A percentile compares a stretch with the other conserved stretches of the same genome.
phyloP scores from a whole-genome alignment of 139 green algal genomes.

The Raphidocelis subcapitata region DNA sequence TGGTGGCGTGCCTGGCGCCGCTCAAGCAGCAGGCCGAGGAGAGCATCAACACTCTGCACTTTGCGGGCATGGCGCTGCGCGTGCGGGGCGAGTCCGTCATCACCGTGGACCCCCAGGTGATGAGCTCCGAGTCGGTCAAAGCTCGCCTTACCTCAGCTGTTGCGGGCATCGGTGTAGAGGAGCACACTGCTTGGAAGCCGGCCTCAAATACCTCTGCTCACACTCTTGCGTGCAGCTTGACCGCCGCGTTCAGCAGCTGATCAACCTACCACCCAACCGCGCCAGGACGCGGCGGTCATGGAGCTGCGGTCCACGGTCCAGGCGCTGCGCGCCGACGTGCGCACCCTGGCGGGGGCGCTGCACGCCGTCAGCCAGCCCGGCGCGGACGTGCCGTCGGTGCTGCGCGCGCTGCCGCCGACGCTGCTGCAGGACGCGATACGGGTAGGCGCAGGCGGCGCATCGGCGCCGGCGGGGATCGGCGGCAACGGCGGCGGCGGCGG shows the following conservation, averaged over 20 bases:
- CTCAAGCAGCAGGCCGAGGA: constrained; percentile 65
- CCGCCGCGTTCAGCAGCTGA: not conserved
- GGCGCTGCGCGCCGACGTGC: constrained; percentile 49
- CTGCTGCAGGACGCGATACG: constrained; percentile 25
- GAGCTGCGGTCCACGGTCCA: constrained; percentile 62
- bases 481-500: not conserved
- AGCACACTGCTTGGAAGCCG: not conserved
- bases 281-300: constrained; percentile 58
- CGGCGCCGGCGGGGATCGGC: too few species aligned
- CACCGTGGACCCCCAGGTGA: constrained; percentile 28
- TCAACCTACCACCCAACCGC: not conserved
- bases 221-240: not conserved
- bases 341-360: constrained; percentile 47
- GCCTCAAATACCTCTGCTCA: not conserved
- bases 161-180: not conserved
- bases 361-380: constrained; percentile 27
- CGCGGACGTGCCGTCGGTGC: constrained; percentile 35
- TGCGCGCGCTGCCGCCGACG: constrained; percentile 17
- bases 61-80: constrained; percentile 87
- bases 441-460: not conserved
- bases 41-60: constrained; percentile 91
- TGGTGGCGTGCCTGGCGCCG: constrained; percentile 72
- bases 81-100: constrained; percentile 60
- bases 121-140: not conserved
- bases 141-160: not conserved